Evolutionary conservation across 2,329 filamentous ascomycete genomes (phyloP).

Genomic region (Ascochyta koolunga): DNA sequence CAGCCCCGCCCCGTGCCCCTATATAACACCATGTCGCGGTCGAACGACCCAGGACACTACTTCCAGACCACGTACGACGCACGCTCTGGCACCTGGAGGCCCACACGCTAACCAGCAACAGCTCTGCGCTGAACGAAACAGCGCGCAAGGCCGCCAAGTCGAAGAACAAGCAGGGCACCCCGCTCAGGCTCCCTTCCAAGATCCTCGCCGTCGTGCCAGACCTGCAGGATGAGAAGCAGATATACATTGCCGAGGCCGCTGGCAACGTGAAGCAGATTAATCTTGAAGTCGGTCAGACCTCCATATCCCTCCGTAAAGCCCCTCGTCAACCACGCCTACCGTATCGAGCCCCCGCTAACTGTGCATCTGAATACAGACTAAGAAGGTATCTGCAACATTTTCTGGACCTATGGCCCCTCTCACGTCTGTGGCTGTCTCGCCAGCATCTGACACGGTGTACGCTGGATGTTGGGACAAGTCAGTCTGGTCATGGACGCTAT

Average conservation of each 20-base stretch:
- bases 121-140: constrained; percentile 57
- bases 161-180: constrained; percentile 84
- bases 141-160: constrained; percentile 71
- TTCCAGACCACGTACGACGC: constrained; percentile 86
- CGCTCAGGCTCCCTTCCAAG: constrained; percentile 83
- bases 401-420: constrained; percentile 80
- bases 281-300: constrained; percentile 70
- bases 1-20: constrained; percentile 14
- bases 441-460: constrained; percentile 64
- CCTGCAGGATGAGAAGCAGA: constrained; percentile 63
- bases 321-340: background rate
- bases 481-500: constrained; percentile 79
- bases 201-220: constrained; percentile 76
- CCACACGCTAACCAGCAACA: constrained; percentile 39
- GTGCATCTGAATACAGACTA: constrained; percentile 22
- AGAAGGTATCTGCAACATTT: constrained; percentile 59
- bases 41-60: constrained; percentile 76
- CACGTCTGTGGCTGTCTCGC: constrained; percentile 43
- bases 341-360: constrained; percentile 20
- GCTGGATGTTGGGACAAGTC: constrained; percentile 95
- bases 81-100: constrained; percentile 3
- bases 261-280: constrained; percentile 76
- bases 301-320: constrained; percentile 10
- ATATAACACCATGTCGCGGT: constrained; percentile 41
- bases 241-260: constrained; percentile 88